Conservation (phyloP, 1,284 basidiomycete genomes). For the Lentinula novae-zelandiae region DNA sequence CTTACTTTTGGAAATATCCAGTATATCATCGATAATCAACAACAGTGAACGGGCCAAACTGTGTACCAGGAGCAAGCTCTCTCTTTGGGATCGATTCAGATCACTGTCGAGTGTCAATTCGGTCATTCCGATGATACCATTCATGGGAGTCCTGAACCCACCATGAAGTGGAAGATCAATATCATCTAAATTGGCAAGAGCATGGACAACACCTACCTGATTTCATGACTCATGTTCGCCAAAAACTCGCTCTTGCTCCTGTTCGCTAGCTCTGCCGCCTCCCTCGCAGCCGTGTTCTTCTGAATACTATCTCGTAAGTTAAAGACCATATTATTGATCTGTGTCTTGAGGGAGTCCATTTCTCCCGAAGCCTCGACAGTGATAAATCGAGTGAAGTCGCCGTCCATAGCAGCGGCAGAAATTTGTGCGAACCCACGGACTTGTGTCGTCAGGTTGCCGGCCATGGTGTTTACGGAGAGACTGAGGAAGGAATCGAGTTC, state of each 20-base stretch:
- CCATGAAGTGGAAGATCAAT: slow-evolving; percentile 7
- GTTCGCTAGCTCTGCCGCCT: slow-evolving; percentile 96
- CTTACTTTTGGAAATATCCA: slow-evolving; percentile 97
- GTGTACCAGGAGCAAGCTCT: slow-evolving; percentile 95
- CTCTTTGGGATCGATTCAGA: slow-evolving; percentile 84
- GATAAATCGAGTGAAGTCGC: slow-evolving; percentile 98
- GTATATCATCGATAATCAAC: slow-evolving; percentile 96
- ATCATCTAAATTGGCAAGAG: not conserved
- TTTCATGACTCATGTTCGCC: slow-evolving; percentile 97
- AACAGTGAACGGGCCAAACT: slow-evolving; percentile 91
- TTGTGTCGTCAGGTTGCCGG: slow-evolving; percentile 95
- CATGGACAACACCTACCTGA: slow-evolving; percentile 54
- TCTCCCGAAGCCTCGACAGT: slow-evolving; percentile 98
- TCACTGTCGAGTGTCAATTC: slow-evolving; percentile 95
- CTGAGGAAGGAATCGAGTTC: slow-evolving; percentile 28
- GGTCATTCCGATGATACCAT: slow-evolving; percentile 99
- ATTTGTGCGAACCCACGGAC: slow-evolving; percentile 99
- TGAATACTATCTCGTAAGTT: slow-evolving; percentile 96
- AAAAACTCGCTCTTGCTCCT: slow-evolving; percentile 97
- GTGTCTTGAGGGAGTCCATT: slow-evolving; percentile 99
- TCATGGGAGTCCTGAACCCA: slow-evolving; percentile 85
- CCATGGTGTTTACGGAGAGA: slow-evolving; percentile 95
- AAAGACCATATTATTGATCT: slow-evolving; percentile 50
- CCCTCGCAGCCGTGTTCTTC: slow-evolving; percentile 97
- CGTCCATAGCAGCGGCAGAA: slow-evolving; percentile 97